Evolutionary conservation across 768 basidiomycete genomes (phyloP).

Genomic region (Collybia mongolica): DNA sequence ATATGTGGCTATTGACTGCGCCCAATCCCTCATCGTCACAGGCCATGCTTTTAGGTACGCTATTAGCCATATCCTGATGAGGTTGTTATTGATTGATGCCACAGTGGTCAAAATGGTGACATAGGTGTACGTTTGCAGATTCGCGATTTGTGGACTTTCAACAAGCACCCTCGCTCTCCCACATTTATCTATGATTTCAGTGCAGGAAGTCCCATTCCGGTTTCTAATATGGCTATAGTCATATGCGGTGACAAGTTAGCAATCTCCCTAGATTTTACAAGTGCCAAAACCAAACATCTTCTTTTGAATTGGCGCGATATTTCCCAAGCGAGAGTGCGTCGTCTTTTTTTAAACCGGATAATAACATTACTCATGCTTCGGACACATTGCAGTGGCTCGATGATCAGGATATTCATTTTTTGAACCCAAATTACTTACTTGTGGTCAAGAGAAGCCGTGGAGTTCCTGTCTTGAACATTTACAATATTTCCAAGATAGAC

Average conservation of each 20-base stretch:
- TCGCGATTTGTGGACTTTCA: conserved; percentile 54
- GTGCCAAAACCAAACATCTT: conserved; percentile 41
- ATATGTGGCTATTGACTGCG: conserved; percentile 42
- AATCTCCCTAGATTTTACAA: conserved; percentile 38
- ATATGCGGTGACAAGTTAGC: conserved; percentile 45
- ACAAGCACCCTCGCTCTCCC: conserved; percentile 47
- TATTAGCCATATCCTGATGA: neutral
- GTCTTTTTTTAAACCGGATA: neutral
- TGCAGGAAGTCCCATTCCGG: conserved; percentile 29
- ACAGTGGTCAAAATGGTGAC: conserved; percentile 37
- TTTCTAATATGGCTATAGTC: conserved; percentile 32
- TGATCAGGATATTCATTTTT: conserved; percentile 44
- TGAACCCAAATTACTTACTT: conserved; percentile 44
- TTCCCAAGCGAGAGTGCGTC: conserved; percentile 38
- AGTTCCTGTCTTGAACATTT: conserved; percentile 39
- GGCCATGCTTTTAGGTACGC: conserved; percentile 39
- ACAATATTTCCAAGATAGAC: conserved; percentile 43
- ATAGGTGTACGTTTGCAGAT: conserved; percentile 48
- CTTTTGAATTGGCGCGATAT: conserved; percentile 51
- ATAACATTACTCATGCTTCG: neutral
- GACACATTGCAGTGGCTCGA: conserved; percentile 41
- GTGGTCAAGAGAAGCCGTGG: conserved; percentile 36
- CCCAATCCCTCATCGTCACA: conserved; percentile 44
- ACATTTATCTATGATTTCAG: conserved; percentile 40
- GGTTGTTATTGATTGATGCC: no score